A percentile compares a stretch with the other conserved stretches of the same genome.
phyloP scores from a whole-genome alignment of 139 green algal genomes.

The Spirogloea muscicola region DNA sequence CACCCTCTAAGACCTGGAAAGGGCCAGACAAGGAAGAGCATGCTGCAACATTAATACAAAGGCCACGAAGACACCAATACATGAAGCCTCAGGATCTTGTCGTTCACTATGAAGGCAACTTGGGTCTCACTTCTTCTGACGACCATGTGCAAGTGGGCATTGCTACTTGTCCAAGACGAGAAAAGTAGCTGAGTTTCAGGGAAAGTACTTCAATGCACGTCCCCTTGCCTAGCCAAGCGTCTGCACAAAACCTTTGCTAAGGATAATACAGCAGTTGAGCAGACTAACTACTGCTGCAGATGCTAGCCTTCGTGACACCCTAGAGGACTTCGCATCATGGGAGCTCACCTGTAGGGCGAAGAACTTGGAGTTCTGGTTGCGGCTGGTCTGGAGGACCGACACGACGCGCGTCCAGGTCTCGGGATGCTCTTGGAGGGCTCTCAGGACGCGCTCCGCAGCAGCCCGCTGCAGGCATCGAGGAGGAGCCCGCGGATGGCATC shows the following conservation, averaged over 20 bases:
- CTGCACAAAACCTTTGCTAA: background rate
- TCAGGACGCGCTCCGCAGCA: conserved; percentile 77
- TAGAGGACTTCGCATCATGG: background rate
- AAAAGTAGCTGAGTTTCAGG: background rate
- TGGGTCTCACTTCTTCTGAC: no score
- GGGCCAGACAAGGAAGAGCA: no score
- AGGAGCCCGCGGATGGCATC: no score
- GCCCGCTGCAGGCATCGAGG: conserved; percentile 83
- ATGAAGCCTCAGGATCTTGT: no score
- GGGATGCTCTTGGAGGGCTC: conserved; percentile 86
- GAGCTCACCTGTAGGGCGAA: conserved; percentile 86
- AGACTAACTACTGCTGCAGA: background rate
- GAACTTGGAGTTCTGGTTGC: conserved; percentile 90
- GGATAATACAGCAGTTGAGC: background rate
- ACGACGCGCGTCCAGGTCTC: conserved; percentile 91
- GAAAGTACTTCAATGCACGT: background rate
- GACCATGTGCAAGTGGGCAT: no score
- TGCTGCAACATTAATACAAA: no score
- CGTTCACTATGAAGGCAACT: no score
- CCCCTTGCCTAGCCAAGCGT: background rate
- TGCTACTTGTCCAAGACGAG: no score
- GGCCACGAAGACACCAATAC: no score
- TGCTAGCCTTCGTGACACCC: background rate
- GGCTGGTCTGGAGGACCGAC: conserved; percentile 78
- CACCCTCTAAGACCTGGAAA: conserved; percentile 73